Evolutionary conservation across 139 green algal genomes (phyloP).

Genomic region (Parachlorella kessleri): DNA sequence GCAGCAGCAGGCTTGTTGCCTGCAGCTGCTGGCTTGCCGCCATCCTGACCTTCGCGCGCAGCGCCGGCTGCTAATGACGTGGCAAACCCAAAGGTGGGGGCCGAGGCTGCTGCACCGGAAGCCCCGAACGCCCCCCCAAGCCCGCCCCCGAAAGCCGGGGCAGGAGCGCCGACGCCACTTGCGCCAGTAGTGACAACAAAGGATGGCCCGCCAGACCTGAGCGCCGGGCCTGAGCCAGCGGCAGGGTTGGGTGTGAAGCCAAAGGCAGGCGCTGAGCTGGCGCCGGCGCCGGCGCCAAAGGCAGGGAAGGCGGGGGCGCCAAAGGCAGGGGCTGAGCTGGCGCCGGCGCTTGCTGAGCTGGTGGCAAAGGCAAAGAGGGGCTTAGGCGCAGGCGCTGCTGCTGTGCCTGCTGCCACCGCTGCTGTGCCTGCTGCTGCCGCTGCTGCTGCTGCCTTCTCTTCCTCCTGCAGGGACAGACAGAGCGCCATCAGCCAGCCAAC

Average conservation of each 20-base stretch:
- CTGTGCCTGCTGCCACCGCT: background rate
- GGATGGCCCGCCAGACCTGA: conserved; percentile 4
- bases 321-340: conserved; percentile 2
- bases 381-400: background rate
- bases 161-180: too few species aligned
- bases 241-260: too few species aligned
- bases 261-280: conserved; percentile 3
- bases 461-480: background rate
- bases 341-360: background rate
- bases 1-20: too few species aligned
- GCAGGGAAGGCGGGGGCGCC: background rate
- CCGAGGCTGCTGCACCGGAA: background rate
- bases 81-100: conserved; percentile 1
- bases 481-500: background rate
- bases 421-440: background rate
- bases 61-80: background rate
- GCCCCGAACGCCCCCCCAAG: background rate
- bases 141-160: background rate
- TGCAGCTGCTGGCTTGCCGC: conserved; percentile 1
- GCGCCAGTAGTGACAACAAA: too few species aligned
- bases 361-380: conserved; percentile 9
- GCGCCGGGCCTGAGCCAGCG: background rate
- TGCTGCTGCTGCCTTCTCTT: background rate
- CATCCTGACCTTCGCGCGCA: background rate
- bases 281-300: background rate